These are phyloP conservation scores for Conticribra weissflogii DNA, from an alignment of 108 stramenopile species.

Conservation along the genomic window DNA sequence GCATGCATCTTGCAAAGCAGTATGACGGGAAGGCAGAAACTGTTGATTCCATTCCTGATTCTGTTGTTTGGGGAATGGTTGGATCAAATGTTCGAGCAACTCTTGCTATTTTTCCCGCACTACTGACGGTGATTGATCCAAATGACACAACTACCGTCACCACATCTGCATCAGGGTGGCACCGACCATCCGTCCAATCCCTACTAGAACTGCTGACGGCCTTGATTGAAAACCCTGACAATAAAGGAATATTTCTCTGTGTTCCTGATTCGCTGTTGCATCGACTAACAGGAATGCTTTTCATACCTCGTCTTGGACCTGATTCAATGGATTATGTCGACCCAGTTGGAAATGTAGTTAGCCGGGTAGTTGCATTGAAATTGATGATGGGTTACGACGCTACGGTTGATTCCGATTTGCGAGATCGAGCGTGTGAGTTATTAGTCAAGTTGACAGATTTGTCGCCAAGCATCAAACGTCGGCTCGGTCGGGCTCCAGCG, in stretches of 20 bases:
- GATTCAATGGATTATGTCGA: constrained; percentile 83
- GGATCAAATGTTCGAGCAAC: constrained; percentile 31
- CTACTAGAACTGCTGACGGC: constrained; percentile 41
- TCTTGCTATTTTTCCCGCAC: constrained; percentile 44
- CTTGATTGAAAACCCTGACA: constrained; percentile 52
- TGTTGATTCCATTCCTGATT: constrained; percentile 33
- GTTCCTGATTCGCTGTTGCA: constrained; percentile 64
- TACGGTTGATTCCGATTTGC: constrained; percentile 78
- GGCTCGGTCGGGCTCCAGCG: constrained; percentile 44
- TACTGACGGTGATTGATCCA: constrained; percentile 37
- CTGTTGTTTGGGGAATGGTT: constrained; percentile 29
- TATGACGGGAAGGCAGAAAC: constrained; percentile 59
- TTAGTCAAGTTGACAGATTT: constrained; percentile 74
- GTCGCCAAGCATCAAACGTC: constrained; percentile 56
- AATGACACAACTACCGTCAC: constrained; percentile 37
- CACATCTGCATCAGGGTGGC: constrained; percentile 45
- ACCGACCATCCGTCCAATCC: constrained; percentile 48
- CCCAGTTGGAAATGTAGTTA: constrained; percentile 71
- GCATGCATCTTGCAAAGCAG: constrained; percentile 73
- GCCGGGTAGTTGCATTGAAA: constrained; percentile 64
- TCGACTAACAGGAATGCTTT: constrained; percentile 69
- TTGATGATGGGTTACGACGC: constrained; percentile 72
- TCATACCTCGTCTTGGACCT: constrained; percentile 73
- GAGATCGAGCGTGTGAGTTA: constrained; percentile 81
- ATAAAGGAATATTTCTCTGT: constrained; percentile 62